phyloP scores from a whole-genome alignment of 1,139 yeast species.

The Lodderomyces orthopsilosis region DNA sequence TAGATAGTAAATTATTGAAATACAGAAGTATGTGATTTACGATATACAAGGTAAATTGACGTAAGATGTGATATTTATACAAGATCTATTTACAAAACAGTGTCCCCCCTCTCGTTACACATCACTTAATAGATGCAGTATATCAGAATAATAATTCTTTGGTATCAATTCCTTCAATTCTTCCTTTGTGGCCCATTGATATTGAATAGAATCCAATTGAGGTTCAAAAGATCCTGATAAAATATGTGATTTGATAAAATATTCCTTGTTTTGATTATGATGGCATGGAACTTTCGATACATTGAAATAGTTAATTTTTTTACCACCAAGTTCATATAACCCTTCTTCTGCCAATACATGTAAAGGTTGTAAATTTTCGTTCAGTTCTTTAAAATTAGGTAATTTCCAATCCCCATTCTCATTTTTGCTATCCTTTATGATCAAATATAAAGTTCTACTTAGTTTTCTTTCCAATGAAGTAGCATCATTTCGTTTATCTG shows the following conservation, averaged over 20 bases:
- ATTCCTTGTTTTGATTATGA: slow-evolving; percentile 42
- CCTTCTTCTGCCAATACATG: slow-evolving; percentile 78
- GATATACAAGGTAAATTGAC: too few species aligned
- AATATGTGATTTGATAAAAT: slow-evolving; percentile 82
- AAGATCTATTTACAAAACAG: not conserved
- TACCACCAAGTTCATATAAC: slow-evolving; percentile 69
- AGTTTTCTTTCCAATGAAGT: slow-evolving; percentile 75
- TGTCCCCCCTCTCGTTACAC: slow-evolving; percentile 16
- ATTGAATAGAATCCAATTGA: slow-evolving; percentile 35
- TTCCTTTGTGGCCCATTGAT: slow-evolving; percentile 81
- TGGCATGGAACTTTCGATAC: slow-evolving; percentile 89
- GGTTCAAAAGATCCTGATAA: slow-evolving; percentile 80
- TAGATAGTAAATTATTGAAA: too few species aligned
- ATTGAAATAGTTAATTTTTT: slow-evolving; percentile 76
- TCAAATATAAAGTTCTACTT: slow-evolving; percentile 74
- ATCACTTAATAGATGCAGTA: slow-evolving; percentile 52
- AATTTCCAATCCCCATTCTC: slow-evolving; percentile 61
- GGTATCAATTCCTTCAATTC: slow-evolving; percentile 63
- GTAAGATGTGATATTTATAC: too few species aligned
- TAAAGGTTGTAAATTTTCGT: slow-evolving; percentile 42
- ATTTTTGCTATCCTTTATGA: slow-evolving; percentile 48
- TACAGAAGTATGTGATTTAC: too few species aligned
- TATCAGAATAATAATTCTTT: slow-evolving; percentile 51
- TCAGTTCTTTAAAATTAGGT: slow-evolving; percentile 57
- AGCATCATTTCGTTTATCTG: slow-evolving; percentile 62